These are phyloP conservation scores for Xylaria sp. DNA, from an alignment of 2,329 filamentous ascomycete genomes.

Conservation along the genomic window DNA sequence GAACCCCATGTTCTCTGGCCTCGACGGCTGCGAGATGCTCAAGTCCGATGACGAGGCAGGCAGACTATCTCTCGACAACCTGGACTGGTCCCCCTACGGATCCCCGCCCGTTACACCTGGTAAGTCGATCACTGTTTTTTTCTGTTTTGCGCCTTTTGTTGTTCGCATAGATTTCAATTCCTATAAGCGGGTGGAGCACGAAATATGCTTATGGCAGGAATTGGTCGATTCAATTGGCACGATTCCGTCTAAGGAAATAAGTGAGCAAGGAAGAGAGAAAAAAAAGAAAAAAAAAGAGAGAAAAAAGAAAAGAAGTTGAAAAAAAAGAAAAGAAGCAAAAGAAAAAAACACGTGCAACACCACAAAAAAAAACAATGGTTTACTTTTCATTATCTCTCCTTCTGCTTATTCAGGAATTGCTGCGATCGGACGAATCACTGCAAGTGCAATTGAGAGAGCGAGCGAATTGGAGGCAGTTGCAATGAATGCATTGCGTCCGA, in stretches of 20 bases:
- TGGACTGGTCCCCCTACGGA: conserved; percentile 70
- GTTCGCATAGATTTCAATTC: background rate
- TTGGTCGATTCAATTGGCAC: too few species aligned
- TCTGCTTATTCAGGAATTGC: background rate
- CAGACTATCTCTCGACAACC: conserved; percentile 62
- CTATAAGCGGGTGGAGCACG: background rate
- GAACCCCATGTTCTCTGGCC: conserved; percentile 69
- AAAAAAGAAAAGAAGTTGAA: background rate
- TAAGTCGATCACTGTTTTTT: conserved; percentile 47
- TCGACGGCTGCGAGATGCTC: conserved; percentile 60
- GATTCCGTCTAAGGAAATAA: background rate
- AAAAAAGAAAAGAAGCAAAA: background rate
- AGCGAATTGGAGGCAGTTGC: background rate
- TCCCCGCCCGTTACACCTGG: conserved; percentile 88
- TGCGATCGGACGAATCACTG: too few species aligned
- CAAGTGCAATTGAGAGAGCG: background rate
- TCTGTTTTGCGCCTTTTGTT: background rate
- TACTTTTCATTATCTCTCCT: background rate
- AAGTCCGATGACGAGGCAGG: conserved; percentile 69
- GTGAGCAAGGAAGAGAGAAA: background rate
- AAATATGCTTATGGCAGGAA: background rate
- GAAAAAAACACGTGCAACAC: background rate
- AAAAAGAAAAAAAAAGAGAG: background rate
- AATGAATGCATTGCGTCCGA: background rate
- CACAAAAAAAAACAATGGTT: background rate